phyloP scores from a whole-genome alignment of 805 yeast species.

The Candida berthetii region DNA sequence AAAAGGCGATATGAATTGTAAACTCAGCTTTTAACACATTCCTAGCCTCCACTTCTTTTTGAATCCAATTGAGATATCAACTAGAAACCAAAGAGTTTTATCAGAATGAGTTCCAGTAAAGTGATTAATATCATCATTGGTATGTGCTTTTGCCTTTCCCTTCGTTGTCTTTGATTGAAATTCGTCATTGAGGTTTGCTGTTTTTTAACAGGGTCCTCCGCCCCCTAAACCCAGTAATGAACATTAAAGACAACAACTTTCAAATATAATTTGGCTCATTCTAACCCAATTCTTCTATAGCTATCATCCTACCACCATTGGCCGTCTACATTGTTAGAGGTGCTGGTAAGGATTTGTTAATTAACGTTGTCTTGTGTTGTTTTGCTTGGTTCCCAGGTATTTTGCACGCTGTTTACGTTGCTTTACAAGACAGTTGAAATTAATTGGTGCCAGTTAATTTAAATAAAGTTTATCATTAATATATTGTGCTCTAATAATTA shows the following conservation, averaged over 20 bases:
- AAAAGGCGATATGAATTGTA: no score
- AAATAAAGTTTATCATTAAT: no score
- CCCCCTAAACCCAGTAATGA: not conserved
- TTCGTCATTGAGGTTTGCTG: no score
- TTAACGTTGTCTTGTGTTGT: conserved; percentile 55
- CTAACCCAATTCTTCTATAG: conserved; percentile 19
- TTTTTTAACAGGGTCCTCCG: not conserved
- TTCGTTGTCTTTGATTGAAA: not conserved
- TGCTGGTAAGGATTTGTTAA: conserved; percentile 54
- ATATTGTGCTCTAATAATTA: no score
- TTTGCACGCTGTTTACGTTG: conserved; percentile 68
- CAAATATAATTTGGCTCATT: no score
- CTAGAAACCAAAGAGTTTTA: not conserved
- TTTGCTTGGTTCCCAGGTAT: conserved; percentile 77
- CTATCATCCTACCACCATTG: conserved; percentile 67
- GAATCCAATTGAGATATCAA: no score
- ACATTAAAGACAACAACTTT: no score
- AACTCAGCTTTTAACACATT: no score
- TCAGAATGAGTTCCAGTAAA: conserved; percentile 23
- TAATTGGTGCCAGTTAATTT: no score
- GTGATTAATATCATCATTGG: conserved; percentile 30
- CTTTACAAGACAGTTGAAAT: conserved; percentile 12
- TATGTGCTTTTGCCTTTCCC: conserved; percentile 11
- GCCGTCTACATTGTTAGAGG: conserved; percentile 72
- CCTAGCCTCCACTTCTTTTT: no score